These are phyloP conservation scores for Thalassia testudinum DNA, from an alignment of 116 monocot species.

Conservation along the genomic window DNA sequence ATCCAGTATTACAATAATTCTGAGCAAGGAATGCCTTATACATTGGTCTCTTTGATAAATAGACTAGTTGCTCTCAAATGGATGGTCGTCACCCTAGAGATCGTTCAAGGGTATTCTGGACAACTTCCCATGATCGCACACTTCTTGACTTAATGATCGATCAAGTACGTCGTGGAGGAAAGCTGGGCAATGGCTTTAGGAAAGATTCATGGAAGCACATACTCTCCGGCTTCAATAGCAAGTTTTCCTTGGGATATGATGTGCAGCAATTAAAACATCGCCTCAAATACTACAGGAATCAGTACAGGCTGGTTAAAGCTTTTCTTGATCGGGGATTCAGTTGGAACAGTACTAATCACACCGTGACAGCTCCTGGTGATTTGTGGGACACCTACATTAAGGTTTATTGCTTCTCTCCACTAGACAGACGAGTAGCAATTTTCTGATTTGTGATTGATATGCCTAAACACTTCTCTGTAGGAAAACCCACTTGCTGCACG, in stretches of 20 bases:
- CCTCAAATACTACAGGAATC: slow-evolving; percentile 7
- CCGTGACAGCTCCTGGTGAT: slow-evolving; percentile 4
- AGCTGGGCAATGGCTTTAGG: not conserved
- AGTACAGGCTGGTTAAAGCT: slow-evolving; percentile 6
- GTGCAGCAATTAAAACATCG: slow-evolving; percentile 11
- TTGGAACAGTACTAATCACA: slow-evolving; percentile 7
- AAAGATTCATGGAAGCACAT: slow-evolving; percentile 7
- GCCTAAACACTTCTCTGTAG: not conserved
- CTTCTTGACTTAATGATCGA: slow-evolving; percentile 4
- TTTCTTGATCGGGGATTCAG: slow-evolving; percentile 2
- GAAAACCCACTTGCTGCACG: not conserved
- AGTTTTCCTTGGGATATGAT: slow-evolving; percentile 6
- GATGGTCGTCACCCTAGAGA: not conserved
- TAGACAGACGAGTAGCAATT: not conserved
- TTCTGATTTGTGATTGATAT: no score
- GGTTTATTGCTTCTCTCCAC: not conserved
- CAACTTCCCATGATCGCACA: slow-evolving; percentile 4
- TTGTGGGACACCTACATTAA: slow-evolving; percentile 2
- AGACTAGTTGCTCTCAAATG: not conserved
- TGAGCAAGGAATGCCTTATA: no score
- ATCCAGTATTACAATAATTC: no score
- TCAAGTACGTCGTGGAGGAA: not conserved
- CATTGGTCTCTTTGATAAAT: not conserved
- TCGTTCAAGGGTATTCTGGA: slow-evolving; percentile 14
- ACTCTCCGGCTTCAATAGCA: slow-evolving; percentile 6